A percentile compares a stretch with the other conserved stretches of the same genome.
Conservation (phyloP, 306 rosid species). For the Cicer arietinum region DNA sequence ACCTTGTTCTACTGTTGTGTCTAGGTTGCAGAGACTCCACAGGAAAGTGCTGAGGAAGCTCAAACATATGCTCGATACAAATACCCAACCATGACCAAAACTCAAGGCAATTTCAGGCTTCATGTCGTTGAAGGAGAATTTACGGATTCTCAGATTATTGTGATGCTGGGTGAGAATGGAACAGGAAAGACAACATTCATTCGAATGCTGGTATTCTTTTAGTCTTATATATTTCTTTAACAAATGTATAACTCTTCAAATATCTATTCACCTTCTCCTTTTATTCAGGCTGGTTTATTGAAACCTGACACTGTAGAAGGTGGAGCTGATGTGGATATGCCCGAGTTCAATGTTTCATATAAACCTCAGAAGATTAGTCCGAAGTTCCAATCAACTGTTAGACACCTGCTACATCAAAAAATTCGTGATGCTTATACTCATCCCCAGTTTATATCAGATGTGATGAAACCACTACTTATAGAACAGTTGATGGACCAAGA, state of each 20-base stretch:
- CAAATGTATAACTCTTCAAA: background rate
- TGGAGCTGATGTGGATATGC: slow-evolving; percentile 75
- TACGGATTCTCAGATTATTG: slow-evolving; percentile 97
- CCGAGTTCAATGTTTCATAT: slow-evolving; percentile 97
- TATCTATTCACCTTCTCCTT: slow-evolving; percentile 20
- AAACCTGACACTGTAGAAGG: slow-evolving; percentile 85
- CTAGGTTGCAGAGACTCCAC: slow-evolving; percentile 99
- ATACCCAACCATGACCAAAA: slow-evolving; percentile 92
- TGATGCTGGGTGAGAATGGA: slow-evolving; percentile 99
- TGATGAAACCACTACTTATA: slow-evolving; percentile 97
- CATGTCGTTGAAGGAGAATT: slow-evolving; percentile 91
- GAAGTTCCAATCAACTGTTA: slow-evolving; percentile 75
- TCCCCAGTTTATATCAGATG: slow-evolving; percentile 95
- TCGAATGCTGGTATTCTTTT: slow-evolving; percentile 89
- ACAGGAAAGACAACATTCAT: slow-evolving; percentile 98
- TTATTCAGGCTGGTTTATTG: slow-evolving; percentile 89
- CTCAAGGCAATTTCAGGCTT: slow-evolving; percentile 88
- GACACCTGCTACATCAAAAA: slow-evolving; percentile 78
- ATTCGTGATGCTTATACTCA: slow-evolving; percentile 89
- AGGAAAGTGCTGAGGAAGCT: slow-evolving; percentile 91
- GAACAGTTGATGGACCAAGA: slow-evolving; percentile 99
- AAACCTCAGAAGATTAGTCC: slow-evolving; percentile 99
- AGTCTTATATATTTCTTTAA: slow-evolving; percentile 33
- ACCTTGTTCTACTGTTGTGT: slow-evolving; percentile 39
- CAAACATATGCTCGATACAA: slow-evolving; percentile 90